Conservation (phyloP, 495 filamentous ascomycete genomes). For the Talaromyces thailandensis region DNA sequence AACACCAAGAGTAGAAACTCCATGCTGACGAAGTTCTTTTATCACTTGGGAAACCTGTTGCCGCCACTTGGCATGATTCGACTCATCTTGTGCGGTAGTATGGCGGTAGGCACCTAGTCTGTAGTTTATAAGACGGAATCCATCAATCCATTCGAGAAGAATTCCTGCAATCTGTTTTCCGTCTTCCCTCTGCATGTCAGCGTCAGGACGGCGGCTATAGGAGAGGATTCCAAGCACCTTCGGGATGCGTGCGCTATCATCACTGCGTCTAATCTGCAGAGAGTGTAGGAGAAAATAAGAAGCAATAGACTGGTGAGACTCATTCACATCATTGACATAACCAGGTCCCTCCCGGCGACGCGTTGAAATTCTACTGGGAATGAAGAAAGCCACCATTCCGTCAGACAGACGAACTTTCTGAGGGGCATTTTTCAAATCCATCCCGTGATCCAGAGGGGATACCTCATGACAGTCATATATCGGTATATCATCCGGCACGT, state of each 20-base stretch:
- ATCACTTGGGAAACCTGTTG: not conserved
- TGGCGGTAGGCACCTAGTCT: not conserved
- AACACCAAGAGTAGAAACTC: slow-evolving; percentile 1
- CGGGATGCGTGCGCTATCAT: not conserved
- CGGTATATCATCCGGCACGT: not conserved
- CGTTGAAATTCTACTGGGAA: not conserved
- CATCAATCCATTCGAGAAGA: slow-evolving; percentile 1
- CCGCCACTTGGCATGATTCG: not conserved
- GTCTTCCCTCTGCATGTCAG: not conserved
- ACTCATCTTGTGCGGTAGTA: not conserved
- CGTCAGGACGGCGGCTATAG: not conserved
- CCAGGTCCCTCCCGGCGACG: not conserved
- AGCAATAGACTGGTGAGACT: not conserved
- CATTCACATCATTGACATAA: not conserved
- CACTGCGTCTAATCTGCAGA: not conserved
- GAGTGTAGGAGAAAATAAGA: slow-evolving; percentile 1
- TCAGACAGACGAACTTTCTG: not conserved
- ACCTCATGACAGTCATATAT: not conserved
- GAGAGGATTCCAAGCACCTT: not conserved
- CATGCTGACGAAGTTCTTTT: not conserved
- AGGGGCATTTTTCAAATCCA: not conserved
- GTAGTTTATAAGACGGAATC: not conserved
- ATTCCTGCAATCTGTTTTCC: not conserved
- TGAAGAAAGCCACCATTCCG: slow-evolving; percentile 1
- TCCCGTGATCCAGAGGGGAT: not conserved